Evolutionary conservation across 106 monocot genomes (phyloP).

Genomic region (Acanthochlamys bracteata): DNA sequence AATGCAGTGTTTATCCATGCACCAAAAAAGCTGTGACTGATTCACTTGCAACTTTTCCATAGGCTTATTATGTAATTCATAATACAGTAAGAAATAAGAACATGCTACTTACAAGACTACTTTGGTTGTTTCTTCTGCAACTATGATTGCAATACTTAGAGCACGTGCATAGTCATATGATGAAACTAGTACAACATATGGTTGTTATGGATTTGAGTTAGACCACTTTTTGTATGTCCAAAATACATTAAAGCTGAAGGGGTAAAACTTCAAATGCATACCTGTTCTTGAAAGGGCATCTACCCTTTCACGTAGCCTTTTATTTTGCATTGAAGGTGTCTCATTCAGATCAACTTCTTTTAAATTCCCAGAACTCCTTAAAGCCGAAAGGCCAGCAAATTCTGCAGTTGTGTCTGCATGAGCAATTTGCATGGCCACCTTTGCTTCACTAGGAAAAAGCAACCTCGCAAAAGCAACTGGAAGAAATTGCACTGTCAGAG

Average conservation of each 20-base stretch:
- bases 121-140: no score
- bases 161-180: no score
- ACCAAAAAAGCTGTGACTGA: no score
- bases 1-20: no score
- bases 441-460: slow-evolving; percentile 84
- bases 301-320: slow-evolving; percentile 62
- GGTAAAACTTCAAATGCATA: not conserved
- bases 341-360: slow-evolving; percentile 96
- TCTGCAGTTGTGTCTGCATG: slow-evolving; percentile 54
- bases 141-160: no score
- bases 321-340: slow-evolving; percentile 52
- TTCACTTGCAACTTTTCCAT: not conserved
- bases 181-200: no score
- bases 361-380: slow-evolving; percentile 43
- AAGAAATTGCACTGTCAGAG: not conserved
- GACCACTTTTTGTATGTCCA: no score
- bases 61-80: not conserved
- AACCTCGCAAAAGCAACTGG: slow-evolving; percentile 90
- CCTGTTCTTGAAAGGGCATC: slow-evolving; percentile 78
- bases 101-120: no score
- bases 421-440: slow-evolving; percentile 89
- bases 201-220: no score
- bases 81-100: no score
- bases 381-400: slow-evolving; percentile 40
- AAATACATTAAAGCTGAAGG: no score